Evolutionary conservation across 2,329 filamentous ascomycete species (phyloP).

Genomic region (Tolypocladium ovalisporum): DNA sequence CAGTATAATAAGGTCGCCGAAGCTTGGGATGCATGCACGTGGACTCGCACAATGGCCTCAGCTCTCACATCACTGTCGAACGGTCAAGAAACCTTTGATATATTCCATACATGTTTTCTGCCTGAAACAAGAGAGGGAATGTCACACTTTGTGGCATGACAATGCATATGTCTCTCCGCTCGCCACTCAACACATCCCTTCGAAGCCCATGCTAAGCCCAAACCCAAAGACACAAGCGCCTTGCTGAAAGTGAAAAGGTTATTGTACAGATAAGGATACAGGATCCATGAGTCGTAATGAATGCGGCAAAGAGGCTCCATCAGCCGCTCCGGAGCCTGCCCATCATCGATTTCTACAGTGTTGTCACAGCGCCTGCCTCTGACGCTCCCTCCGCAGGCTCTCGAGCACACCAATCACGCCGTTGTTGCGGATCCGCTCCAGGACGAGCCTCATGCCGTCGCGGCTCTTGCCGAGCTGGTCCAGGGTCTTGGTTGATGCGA

Average conservation of each 20-base stretch:
- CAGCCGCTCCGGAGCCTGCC: background rate
- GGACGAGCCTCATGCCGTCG: slow-evolving; percentile 72
- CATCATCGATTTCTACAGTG: background rate
- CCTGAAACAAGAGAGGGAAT: slow-evolving; percentile 28
- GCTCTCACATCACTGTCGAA: background rate
- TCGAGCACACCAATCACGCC: slow-evolving; percentile 49
- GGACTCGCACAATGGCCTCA: background rate
- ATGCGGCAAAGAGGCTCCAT: background rate
- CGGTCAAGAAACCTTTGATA: background rate
- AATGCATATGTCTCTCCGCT: slow-evolving; percentile 10
- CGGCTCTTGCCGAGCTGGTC: slow-evolving; percentile 71
- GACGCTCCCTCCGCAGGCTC: slow-evolving; percentile 35
- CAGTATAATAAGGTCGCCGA: background rate
- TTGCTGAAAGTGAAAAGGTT: slow-evolving; percentile 20
- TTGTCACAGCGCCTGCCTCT: slow-evolving; percentile 14
- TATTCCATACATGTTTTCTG: background rate
- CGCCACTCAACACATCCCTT: slow-evolving; percentile 5
- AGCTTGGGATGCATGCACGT: background rate
- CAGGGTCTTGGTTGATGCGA: slow-evolving; percentile 66
- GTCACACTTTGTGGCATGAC: slow-evolving; percentile 20
- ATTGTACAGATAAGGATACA: slow-evolving; percentile 20
- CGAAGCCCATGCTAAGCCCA: slow-evolving; percentile 5
- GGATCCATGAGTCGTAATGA: slow-evolving; percentile 7
- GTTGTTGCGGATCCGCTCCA: slow-evolving; percentile 55
- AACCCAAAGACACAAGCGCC: slow-evolving; percentile 20